Percentiles rank a stretch among this genome's conserved stretches.
These are phyloP conservation scores for Trichoderma afroharzianum DNA, from an alignment of 2,329 filamentous ascomycete genomes.

Conservation along the genomic window DNA sequence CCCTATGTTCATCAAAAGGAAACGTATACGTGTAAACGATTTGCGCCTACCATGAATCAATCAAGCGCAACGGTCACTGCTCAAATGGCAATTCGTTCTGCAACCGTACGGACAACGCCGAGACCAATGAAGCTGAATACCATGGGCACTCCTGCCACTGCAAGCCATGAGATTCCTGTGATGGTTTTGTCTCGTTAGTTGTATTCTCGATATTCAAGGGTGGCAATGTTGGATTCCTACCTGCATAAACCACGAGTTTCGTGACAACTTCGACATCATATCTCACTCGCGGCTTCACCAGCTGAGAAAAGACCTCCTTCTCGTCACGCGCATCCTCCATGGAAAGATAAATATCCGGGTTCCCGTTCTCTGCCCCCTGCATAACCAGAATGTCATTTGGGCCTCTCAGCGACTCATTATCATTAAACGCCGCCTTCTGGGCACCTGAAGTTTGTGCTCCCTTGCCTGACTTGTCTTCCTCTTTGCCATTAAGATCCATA, in stretches of 20 bases:
- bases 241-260: conserved; percentile 90
- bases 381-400: conserved; percentile 51
- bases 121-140: conserved; percentile 62
- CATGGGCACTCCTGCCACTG: conserved; percentile 70
- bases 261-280: conserved; percentile 99
- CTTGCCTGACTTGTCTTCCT: conserved; percentile 37
- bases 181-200: conserved; percentile 8
- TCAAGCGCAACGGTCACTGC: background rate
- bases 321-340: conserved; percentile 57
- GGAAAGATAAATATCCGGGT: conserved; percentile 30
- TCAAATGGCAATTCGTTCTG: background rate
- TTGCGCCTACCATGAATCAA: background rate
- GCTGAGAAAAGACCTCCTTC: conserved; percentile 75
- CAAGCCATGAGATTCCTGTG: conserved; percentile 76
- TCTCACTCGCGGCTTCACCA: conserved; percentile 82
- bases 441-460: conserved; percentile 42
- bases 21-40: background rate
- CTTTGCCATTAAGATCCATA: conserved; percentile 38
- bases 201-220: background rate
- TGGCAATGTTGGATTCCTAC: conserved; percentile 45
- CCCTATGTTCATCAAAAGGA: background rate
- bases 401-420: conserved; percentile 73
- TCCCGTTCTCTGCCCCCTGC: conserved; percentile 29
- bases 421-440: conserved; percentile 47
- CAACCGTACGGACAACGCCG: conserved; percentile 40